These are phyloP conservation scores for Salix brachista DNA, from an alignment of 345 rosid genomes.

Conservation along the genomic window DNA sequence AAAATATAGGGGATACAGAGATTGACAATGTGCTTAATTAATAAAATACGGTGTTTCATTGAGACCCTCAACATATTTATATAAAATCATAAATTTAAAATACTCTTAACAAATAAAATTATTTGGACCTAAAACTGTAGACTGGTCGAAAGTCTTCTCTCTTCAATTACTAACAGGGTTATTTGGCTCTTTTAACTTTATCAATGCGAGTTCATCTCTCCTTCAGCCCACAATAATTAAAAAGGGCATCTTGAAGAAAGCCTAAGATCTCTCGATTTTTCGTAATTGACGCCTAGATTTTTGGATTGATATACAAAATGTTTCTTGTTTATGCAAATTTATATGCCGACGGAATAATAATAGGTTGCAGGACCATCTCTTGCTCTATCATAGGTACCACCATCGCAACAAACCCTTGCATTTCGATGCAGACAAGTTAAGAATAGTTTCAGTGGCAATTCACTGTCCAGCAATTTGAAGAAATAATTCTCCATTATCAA, in stretches of 20 bases:
- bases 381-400: background rate
- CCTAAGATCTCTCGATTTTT: background rate
- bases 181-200: background rate
- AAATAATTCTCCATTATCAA: background rate
- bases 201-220: background rate
- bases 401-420: background rate
- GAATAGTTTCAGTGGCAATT: background rate
- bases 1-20: too few relatives aligned
- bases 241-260: background rate
- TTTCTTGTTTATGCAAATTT: background rate
- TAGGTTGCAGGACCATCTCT: background rate
- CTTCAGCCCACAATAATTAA: background rate
- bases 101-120: background rate
- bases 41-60: background rate
- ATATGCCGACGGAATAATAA: slow-evolving; percentile 5
- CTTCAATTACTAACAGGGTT: background rate
- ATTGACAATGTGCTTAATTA: too few relatives aligned
- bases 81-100: background rate
- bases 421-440: background rate
- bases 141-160: background rate
- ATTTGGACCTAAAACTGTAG: background rate
- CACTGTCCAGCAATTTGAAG: background rate
- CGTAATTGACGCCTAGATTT: background rate
- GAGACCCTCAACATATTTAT: background rate
- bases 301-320: background rate